A percentile compares a stretch with the other conserved stretches of the same genome.
These are phyloP conservation scores for Suillus lakei DNA, from an alignment of 768 basidiomycete species.

Conservation along the genomic window DNA sequence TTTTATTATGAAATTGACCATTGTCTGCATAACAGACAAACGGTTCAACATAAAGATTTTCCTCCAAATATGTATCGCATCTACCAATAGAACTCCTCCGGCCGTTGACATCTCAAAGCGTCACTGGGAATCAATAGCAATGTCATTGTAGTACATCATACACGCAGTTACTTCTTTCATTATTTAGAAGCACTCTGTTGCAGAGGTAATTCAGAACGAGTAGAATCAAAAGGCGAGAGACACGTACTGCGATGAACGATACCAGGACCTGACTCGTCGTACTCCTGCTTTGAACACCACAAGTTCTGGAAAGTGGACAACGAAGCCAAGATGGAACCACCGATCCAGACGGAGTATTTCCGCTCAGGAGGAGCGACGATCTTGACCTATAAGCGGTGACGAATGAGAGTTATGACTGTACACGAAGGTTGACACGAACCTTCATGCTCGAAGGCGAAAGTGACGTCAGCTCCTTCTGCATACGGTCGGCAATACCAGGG, in stretches of 20 bases:
- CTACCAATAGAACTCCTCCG: not conserved
- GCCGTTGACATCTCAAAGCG: not conserved
- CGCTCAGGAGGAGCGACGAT: slow-evolving; percentile 93
- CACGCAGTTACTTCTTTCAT: slow-evolving; percentile 25
- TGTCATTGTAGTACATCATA: slow-evolving; percentile 31
- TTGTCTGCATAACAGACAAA: not conserved
- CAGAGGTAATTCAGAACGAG: slow-evolving; percentile 5
- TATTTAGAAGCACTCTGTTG: slow-evolving; percentile 31
- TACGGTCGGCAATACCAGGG: slow-evolving; percentile 94
- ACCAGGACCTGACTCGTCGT: slow-evolving; percentile 82
- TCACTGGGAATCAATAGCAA: slow-evolving; percentile 17
- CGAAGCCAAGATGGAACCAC: slow-evolving; percentile 85
- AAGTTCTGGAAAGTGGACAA: slow-evolving; percentile 96
- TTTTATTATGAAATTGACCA: not conserved
- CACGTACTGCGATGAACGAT: slow-evolving; percentile 79
- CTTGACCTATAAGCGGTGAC: slow-evolving; percentile 61
- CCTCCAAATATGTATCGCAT: not conserved
- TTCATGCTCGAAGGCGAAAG: slow-evolving; percentile 87
- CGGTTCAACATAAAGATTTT: not conserved
- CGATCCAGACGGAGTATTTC: slow-evolving; percentile 97
- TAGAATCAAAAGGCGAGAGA: not conserved
- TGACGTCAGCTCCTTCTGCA: slow-evolving; percentile 91
- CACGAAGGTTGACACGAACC: slow-evolving; percentile 38
- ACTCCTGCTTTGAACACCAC: slow-evolving; percentile 94
- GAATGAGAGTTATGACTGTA: not conserved